Conservation (phyloP, 2,329 filamentous ascomycete species). For the Macrophomina phaseolina region DNA sequence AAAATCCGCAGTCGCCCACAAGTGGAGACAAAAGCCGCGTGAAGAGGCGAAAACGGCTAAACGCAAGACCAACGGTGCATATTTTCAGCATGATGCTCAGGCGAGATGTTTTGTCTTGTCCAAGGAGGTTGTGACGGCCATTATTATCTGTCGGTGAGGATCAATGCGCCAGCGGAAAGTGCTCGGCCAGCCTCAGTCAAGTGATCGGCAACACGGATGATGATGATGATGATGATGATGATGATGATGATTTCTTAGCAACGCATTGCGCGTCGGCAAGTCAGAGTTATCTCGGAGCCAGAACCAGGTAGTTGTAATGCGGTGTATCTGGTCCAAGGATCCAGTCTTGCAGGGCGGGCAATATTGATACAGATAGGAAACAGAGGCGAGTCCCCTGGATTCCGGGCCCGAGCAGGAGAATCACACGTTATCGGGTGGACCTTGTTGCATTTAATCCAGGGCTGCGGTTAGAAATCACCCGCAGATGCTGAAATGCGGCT, state of each 20-base stretch:
- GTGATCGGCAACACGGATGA: neutral
- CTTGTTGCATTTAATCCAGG: neutral
- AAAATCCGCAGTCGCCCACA: neutral
- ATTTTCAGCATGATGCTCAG: neutral
- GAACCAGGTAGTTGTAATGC: neutral
- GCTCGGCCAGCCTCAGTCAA: neutral
- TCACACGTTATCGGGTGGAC: slow-evolving; percentile 8
- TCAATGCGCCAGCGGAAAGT: too few relatives aligned
- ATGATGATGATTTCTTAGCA: neutral
- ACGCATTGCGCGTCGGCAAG: neutral
- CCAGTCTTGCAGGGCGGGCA: neutral
- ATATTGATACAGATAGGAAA: neutral
- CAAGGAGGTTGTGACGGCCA: too few relatives aligned
- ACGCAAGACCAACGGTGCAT: neutral
- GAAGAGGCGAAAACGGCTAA: neutral
- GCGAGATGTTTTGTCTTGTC: too few relatives aligned
- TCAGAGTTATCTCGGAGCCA: neutral
- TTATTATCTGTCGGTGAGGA: neutral
- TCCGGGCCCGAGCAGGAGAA: neutral
- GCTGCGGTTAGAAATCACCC: neutral
- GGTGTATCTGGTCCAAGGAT: neutral
- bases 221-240: neutral
- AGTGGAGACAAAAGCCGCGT: neutral
- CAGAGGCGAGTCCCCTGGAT: neutral
- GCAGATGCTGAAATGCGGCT: slow-evolving; percentile 11